Evolutionary conservation across 768 basidiomycete genomes (phyloP).

Genomic region (Tremella yokohamensis): DNA sequence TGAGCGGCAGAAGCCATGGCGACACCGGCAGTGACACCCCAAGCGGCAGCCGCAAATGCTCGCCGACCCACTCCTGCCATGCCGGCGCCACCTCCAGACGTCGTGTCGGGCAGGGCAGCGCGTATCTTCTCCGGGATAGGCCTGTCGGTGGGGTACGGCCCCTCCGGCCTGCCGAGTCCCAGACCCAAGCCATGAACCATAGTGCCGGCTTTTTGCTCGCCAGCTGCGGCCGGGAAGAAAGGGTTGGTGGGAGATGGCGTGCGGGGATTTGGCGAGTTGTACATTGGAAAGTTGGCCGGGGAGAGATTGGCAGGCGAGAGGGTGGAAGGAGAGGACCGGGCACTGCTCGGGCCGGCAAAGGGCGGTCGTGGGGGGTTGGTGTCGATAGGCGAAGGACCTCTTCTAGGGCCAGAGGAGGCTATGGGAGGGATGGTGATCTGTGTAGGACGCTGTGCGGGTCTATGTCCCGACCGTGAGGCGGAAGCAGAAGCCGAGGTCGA

Average conservation of each 20-base stretch:
- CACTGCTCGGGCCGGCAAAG: slow-evolving; percentile 26
- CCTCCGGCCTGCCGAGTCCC: slow-evolving; percentile 21
- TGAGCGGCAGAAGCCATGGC: slow-evolving; percentile 24
- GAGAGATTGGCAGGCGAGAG: slow-evolving; percentile 25
- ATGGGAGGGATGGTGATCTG: slow-evolving; percentile 23
- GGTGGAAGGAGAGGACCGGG: slow-evolving; percentile 20
- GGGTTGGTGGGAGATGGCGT: slow-evolving; percentile 21
- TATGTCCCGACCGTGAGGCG: not conserved
- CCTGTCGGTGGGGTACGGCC: slow-evolving; percentile 29
- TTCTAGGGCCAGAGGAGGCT: not conserved
- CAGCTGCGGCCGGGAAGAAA: slow-evolving; percentile 17
- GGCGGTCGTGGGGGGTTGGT: slow-evolving; percentile 20
- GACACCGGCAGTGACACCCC: slow-evolving; percentile 42
- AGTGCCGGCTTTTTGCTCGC: slow-evolving; percentile 1
- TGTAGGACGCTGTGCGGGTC: slow-evolving; percentile 13
- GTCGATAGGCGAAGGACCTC: slow-evolving; percentile 10
- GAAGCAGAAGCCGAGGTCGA: slow-evolving; percentile 10
- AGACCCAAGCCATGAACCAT: slow-evolving; percentile 35
- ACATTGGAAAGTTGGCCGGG: slow-evolving; percentile 19
- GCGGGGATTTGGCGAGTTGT: slow-evolving; percentile 4
- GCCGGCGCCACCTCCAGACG: slow-evolving; percentile 47
- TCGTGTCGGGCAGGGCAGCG: slow-evolving; percentile 25
- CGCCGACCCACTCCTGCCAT: slow-evolving; percentile 89
- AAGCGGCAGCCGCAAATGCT: slow-evolving; percentile 72
- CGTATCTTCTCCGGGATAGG: slow-evolving; percentile 20